Percentiles rank a stretch among this genome's conserved stretches.
phyloP scores from a whole-genome alignment of 345 rosid species.

The Corchorus capsularis region DNA sequence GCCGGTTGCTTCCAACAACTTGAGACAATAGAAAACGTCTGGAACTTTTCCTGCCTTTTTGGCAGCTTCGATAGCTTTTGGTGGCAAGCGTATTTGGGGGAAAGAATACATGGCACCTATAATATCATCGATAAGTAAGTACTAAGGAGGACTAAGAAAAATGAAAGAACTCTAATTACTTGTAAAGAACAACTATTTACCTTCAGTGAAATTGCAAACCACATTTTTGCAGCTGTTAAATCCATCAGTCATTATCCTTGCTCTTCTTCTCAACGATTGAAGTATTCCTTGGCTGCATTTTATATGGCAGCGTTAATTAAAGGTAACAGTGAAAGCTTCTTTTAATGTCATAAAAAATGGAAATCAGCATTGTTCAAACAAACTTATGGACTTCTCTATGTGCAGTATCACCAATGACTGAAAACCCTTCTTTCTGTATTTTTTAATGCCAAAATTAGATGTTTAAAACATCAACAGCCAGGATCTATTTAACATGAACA shows the following conservation, averaged over 20 bases:
- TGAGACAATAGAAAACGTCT: slow-evolving; percentile 96
- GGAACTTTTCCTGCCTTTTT: slow-evolving; percentile 78
- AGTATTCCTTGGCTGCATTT: slow-evolving; percentile 80
- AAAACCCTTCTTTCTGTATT: neutral
- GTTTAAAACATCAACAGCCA: neutral
- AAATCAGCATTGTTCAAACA: slow-evolving; percentile 11
- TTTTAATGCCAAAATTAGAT: slow-evolving; percentile 8
- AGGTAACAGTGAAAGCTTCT: slow-evolving; percentile 4
- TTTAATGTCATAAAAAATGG: neutral
- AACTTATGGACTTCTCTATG: neutral
- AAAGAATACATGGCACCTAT: slow-evolving; percentile 99
- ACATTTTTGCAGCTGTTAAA: slow-evolving; percentile 98
- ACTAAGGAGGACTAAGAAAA: neutral
- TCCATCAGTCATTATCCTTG: slow-evolving; percentile 95
- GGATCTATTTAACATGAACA: neutral
- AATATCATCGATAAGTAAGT: neutral
- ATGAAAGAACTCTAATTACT: neutral
- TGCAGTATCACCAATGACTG: neutral
- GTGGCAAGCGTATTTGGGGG: slow-evolving; percentile 89
- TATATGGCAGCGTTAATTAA: slow-evolving; percentile 7
- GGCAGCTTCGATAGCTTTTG: slow-evolving; percentile 87
- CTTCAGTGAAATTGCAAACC: slow-evolving; percentile 96
- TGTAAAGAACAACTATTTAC: slow-evolving; percentile 32
- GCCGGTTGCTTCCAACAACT: slow-evolving; percentile 96
- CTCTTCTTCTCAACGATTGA: slow-evolving; percentile 91